These are phyloP conservation scores for Syzygium oleosum DNA, from an alignment of 345 rosid genomes.

Conservation along the genomic window DNA sequence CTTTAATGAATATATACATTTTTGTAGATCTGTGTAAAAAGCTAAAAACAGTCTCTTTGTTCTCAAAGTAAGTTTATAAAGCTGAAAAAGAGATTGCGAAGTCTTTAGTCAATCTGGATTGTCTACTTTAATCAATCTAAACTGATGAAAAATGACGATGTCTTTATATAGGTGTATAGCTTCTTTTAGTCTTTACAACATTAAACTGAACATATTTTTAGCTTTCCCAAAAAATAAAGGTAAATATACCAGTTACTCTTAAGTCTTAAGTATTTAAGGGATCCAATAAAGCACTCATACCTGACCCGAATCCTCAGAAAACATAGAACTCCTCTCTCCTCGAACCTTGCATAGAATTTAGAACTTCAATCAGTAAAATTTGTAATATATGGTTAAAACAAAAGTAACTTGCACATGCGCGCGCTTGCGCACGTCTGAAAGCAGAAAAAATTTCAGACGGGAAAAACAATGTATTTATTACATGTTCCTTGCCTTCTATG, in stretches of 20 bases:
- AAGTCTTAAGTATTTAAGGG: background rate
- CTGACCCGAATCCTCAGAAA: conserved; percentile 95
- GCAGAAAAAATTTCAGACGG: background rate
- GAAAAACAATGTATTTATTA: too few species aligned
- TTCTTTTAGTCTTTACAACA: background rate
- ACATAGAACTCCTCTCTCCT: conserved; percentile 61
- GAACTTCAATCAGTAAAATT: background rate
- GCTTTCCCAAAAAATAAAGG: background rate
- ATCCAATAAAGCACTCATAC: conserved; percentile 14
- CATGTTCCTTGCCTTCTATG: background rate
- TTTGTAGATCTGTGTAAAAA: background rate
- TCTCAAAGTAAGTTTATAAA: background rate
- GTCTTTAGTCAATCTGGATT: background rate
- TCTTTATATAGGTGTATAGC: background rate
- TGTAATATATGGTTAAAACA: background rate
- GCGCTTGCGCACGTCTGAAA: background rate
- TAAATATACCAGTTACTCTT: background rate
- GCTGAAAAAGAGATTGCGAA: background rate
- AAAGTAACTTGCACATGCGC: background rate
- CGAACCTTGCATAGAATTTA: conserved; percentile 39
- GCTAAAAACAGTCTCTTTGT: background rate
- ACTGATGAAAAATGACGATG: background rate
- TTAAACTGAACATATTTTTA: background rate
- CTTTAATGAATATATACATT: background rate
- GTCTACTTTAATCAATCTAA: background rate